These are phyloP conservation scores for Alternaria novae-zelandiae DNA, from an alignment of 2,329 filamentous ascomycete species.

Conservation along the genomic window DNA sequence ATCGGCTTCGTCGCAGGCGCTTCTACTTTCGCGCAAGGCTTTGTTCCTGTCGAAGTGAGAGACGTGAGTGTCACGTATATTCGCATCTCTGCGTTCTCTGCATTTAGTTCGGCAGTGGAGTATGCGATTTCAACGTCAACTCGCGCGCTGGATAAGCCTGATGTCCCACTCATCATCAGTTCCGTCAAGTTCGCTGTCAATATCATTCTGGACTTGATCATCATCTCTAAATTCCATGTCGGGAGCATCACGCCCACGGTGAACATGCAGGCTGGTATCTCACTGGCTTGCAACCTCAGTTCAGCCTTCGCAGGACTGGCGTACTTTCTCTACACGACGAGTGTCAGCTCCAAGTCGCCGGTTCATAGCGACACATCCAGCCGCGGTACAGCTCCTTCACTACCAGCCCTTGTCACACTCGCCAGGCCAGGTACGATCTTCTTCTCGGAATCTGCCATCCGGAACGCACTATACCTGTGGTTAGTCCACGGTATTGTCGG, in stretches of 20 bases:
- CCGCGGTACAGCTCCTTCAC: constrained; percentile 27
- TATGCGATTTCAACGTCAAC: constrained; percentile 67
- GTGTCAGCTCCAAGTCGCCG: constrained; percentile 37
- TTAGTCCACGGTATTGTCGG: constrained; percentile 69
- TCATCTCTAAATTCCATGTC: constrained; percentile 72
- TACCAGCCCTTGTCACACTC: constrained; percentile 58
- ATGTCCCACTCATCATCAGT: constrained; percentile 72
- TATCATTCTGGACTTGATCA: constrained; percentile 69
- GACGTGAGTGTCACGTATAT: constrained; percentile 67
- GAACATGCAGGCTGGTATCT: constrained; percentile 69
- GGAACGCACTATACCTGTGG: constrained; percentile 76
- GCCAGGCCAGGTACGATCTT: constrained; percentile 64
- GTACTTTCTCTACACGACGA: constrained; percentile 63
- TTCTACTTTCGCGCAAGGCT: constrained; percentile 62
- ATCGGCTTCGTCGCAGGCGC: constrained; percentile 64
- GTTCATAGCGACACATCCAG: constrained; percentile 8
- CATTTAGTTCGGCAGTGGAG: constrained; percentile 68
- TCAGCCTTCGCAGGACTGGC: constrained; percentile 56
- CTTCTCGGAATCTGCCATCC: constrained; percentile 68
- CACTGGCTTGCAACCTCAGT: constrained; percentile 60
- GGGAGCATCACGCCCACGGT: constrained; percentile 61
- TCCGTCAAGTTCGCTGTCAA: constrained; percentile 69
- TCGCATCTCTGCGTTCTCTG: constrained; percentile 67
- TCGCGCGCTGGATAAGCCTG: constrained; percentile 70
- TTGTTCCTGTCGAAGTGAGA: constrained; percentile 67